These are phyloP conservation scores for Terfezia claveryi DNA, from an alignment of 495 filamentous ascomycete genomes.

Conservation along the genomic window DNA sequence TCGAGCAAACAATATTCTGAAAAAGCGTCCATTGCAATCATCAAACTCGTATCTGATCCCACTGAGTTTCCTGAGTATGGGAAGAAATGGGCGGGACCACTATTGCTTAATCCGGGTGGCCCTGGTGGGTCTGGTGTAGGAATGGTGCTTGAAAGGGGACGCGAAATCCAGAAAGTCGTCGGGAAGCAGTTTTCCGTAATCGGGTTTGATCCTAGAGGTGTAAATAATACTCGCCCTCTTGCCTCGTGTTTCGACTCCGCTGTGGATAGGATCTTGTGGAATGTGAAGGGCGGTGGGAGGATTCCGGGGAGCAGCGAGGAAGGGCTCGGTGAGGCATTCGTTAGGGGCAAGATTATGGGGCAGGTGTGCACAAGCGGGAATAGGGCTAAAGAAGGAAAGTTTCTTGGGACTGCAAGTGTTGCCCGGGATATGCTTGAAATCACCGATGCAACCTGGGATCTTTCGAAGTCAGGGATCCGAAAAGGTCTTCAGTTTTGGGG, in stretches of 20 bases:
- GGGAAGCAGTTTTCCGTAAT: conserved; percentile 29
- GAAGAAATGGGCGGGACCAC: conserved; percentile 21
- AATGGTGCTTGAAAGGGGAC: conserved; percentile 21
- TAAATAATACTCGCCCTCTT: conserved; percentile 29
- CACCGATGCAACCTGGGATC: neutral
- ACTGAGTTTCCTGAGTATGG: conserved; percentile 14
- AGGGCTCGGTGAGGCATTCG: conserved; percentile 5
- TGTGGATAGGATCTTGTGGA: conserved; percentile 2
- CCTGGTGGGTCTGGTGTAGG: conserved; percentile 29
- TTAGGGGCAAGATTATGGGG: conserved; percentile 3
- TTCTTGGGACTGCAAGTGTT: conserved; percentile 11
- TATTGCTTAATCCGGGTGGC: conserved; percentile 34
- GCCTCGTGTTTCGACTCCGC: conserved; percentile 28
- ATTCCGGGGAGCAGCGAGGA: conserved; percentile 2
- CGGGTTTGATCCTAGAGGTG: conserved; percentile 35
- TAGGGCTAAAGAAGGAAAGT: conserved; percentile 1
- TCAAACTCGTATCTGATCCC: conserved; percentile 25
- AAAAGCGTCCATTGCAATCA: conserved; percentile 25
- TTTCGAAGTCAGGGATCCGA: conserved; percentile 19
- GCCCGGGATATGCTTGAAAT: conserved; percentile 18
- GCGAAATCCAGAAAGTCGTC: conserved; percentile 25
- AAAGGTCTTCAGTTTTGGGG: conserved; percentile 32
- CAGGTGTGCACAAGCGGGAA: conserved; percentile 1
- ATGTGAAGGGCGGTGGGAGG: conserved; percentile 1
- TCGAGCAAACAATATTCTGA: conserved; percentile 18